Conservation (phyloP, 2,329 filamentous ascomycete species). For the Venturia pyrina region DNA sequence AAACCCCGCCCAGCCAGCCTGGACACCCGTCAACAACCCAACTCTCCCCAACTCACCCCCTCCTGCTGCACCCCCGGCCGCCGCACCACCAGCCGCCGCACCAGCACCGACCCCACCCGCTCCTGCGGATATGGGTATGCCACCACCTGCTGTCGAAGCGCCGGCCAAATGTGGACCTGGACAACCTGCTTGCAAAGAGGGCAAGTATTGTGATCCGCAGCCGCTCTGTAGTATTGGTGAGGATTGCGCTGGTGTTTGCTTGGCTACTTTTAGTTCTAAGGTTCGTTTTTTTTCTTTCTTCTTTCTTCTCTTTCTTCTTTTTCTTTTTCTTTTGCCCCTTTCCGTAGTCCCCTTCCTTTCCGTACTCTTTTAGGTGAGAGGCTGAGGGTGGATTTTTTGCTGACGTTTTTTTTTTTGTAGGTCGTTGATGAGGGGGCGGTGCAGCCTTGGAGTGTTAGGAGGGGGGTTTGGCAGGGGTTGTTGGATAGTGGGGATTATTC, state of each 20-base stretch:
- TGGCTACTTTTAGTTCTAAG: conserved; percentile 2
- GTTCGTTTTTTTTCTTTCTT: background rate
- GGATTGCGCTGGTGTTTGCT: conserved; percentile 8
- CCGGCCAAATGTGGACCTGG: conserved; percentile 4
- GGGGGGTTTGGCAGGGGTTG: conserved; percentile 4
- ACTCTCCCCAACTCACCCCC: background rate
- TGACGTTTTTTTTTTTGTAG: background rate
- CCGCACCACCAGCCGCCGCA: background rate
- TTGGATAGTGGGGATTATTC: conserved; percentile 1
- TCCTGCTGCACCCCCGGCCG: background rate
- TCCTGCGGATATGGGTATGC: background rate
- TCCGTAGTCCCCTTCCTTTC: too few species aligned
- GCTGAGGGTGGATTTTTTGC: too few species aligned
- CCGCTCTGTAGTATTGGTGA: conserved; percentile 8
- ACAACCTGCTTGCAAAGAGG: background rate
- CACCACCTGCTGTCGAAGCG: background rate
- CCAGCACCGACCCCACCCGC: background rate
- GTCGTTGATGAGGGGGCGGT: background rate
- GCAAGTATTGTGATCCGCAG: conserved; percentile 9
- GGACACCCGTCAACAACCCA: background rate
- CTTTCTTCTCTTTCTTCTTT: too few species aligned
- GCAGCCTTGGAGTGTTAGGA: conserved; percentile 6
- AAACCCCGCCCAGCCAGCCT: background rate
- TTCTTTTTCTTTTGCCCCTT: too few species aligned
- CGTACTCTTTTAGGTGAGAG: too few species aligned